phyloP scores from a whole-genome alignment of 305 asterid species.

The Fraxinus greggii region DNA sequence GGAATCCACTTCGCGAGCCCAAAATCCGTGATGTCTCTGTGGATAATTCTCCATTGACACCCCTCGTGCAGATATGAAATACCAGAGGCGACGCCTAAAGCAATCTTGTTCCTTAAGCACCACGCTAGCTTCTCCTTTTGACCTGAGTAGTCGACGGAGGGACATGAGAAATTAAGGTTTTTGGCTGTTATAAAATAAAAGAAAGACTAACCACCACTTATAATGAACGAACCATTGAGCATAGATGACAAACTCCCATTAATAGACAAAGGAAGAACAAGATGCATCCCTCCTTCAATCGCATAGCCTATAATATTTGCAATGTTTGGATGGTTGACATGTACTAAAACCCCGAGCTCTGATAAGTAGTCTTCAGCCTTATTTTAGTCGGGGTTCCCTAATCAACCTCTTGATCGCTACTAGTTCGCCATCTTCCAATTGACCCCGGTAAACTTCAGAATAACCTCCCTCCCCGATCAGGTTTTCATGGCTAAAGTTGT shows the following conservation, averaged over 20 bases:
- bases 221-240: conserved; percentile 50
- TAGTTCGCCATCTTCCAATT: conserved; percentile 64
- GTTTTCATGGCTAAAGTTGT: conserved; percentile 63
- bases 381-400: conserved; percentile 82
- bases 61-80: conserved; percentile 90
- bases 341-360: conserved; percentile 92
- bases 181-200: background rate
- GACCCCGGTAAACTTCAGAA: conserved; percentile 93
- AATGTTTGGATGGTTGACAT: conserved; percentile 86
- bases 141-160: conserved; percentile 35
- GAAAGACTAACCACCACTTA: conserved; percentile 5
- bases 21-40: conserved; percentile 86
- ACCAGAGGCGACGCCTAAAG: conserved; percentile 80
- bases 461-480: conserved; percentile 95
- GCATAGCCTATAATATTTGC: conserved; percentile 85
- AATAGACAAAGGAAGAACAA: conserved; percentile 88
- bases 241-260: conserved; percentile 84
- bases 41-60: conserved; percentile 88
- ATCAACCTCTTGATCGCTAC: conserved; percentile 82
- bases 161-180: conserved; percentile 1
- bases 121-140: conserved; percentile 57
- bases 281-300: conserved; percentile 97
- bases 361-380: conserved; percentile 85
- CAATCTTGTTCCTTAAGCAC: conserved; percentile 59
- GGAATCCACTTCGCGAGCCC: conserved; percentile 99